Conservation (phyloP, 177 flowering plant genomes). For the Vitis hybrid region DNA sequence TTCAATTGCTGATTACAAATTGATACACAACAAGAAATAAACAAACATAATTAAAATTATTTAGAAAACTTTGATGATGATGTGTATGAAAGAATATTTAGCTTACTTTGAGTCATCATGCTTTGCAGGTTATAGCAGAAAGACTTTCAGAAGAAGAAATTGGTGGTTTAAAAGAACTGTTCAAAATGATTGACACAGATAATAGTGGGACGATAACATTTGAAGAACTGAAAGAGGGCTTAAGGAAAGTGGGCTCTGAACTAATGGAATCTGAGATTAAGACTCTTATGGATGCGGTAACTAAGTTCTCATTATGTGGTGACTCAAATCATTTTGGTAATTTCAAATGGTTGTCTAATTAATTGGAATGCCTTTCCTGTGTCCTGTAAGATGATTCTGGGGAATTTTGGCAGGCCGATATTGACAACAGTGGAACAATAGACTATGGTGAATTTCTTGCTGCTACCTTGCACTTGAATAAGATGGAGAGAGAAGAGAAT, state of each 20-base stretch:
- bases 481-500: constrained; percentile 86
- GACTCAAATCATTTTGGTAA: not conserved
- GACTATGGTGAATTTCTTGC: constrained; percentile 94
- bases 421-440: constrained; percentile 80
- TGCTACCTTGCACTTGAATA: constrained; percentile 86
- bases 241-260: constrained; percentile 75
- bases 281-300: constrained; percentile 85
- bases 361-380: not conserved
- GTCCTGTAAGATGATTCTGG: constrained; percentile 3
- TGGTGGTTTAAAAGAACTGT: constrained; percentile 82
- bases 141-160: constrained; percentile 90
- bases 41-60: no score
- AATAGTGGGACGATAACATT: constrained; percentile 84
- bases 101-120: not conserved
- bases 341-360: not conserved
- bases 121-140: constrained; percentile 81
- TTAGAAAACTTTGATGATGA: no score
- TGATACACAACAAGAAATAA: no score
- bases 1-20: no score
- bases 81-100: no score
- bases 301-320: constrained; percentile 1
- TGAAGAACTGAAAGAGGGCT: constrained; percentile 81
- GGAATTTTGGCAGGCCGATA: constrained; percentile 67
- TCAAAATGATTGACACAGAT: constrained; percentile 91
- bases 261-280: constrained; percentile 82